A percentile compares a stretch with the other conserved stretches of the same genome.
Conservation (phyloP, 2,329 filamentous ascomycete genomes). For the Talaromyces pinophilus region DNA sequence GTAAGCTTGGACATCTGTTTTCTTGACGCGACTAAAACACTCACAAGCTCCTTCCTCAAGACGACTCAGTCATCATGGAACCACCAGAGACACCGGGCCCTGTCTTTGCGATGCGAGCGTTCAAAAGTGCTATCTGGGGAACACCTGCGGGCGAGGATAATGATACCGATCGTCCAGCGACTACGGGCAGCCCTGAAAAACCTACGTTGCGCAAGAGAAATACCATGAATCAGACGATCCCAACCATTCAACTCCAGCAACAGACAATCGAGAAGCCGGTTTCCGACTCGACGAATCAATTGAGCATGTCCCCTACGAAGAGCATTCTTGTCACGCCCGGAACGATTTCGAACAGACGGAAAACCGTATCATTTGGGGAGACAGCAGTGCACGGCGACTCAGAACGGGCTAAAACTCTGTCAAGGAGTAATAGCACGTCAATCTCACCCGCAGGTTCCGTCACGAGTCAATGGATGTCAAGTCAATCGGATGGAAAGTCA, state of each 20-base stretch:
- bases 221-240: neutral
- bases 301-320: conserved; percentile 56
- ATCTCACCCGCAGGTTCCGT: conserved; percentile 49
- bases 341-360: conserved; percentile 57
- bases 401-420: conserved; percentile 48
- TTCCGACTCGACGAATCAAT: conserved; percentile 33
- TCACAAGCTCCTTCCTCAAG: conserved; percentile 27
- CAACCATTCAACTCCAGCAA: conserved; percentile 28
- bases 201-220: conserved; percentile 1
- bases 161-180: conserved; percentile 22
- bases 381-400: conserved; percentile 59
- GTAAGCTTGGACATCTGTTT: conserved; percentile 27
- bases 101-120: conserved; percentile 67
- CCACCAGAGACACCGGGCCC: conserved; percentile 66
- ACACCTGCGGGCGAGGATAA: conserved; percentile 57
- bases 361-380: conserved; percentile 63
- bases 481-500: conserved; percentile 35
- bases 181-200: neutral
- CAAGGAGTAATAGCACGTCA: conserved; percentile 51
- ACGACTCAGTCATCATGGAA: conserved; percentile 57
- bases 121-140: conserved; percentile 65
- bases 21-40: conserved; percentile 8
- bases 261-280: conserved; percentile 28
- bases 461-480: conserved; percentile 46
- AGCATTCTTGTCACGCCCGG: conserved; percentile 67